These are phyloP conservation scores for Neurospora terricola DNA, from an alignment of 495 filamentous ascomycete species.

Conservation along the genomic window DNA sequence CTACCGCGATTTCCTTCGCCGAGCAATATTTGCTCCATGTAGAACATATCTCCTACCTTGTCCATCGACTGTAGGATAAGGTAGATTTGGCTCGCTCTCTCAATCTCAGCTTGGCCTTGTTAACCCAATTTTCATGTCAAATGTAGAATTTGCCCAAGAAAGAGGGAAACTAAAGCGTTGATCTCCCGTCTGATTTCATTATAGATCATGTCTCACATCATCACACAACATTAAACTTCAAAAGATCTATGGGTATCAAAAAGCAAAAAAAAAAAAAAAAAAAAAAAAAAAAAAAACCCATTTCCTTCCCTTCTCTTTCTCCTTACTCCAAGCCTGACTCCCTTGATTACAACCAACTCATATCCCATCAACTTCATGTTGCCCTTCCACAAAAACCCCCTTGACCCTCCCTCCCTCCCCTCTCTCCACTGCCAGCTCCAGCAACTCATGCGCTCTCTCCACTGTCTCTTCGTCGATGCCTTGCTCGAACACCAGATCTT, in stretches of 20 bases:
- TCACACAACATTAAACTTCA: neutral
- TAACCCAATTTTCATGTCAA: no score
- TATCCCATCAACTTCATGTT: neutral
- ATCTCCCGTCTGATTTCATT: neutral
- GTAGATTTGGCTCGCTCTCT: no score
- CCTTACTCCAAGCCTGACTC: neutral
- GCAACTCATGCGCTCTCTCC: slow-evolving; percentile 36
- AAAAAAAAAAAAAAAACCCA: neutral
- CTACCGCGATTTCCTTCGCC: no score
- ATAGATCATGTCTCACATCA: neutral
- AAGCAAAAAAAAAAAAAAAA: neutral
- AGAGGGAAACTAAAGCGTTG: neutral
- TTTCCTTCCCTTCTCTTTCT: neutral
- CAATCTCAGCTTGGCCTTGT: no score
- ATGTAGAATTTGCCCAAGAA: no score
- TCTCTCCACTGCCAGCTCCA: slow-evolving; percentile 30
- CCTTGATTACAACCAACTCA: neutral
- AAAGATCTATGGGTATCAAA: neutral
- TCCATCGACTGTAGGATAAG: no score
- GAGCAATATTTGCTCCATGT: no score
- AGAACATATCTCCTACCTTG: no score
- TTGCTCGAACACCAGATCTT: slow-evolving; percentile 34
- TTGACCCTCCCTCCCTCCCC: neutral
- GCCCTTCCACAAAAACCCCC: neutral
- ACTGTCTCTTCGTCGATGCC: slow-evolving; percentile 30